These are phyloP conservation scores for Zygosaccharomyces rouxii DNA, from an alignment of 805 yeast genomes.

Conservation along the genomic window DNA sequence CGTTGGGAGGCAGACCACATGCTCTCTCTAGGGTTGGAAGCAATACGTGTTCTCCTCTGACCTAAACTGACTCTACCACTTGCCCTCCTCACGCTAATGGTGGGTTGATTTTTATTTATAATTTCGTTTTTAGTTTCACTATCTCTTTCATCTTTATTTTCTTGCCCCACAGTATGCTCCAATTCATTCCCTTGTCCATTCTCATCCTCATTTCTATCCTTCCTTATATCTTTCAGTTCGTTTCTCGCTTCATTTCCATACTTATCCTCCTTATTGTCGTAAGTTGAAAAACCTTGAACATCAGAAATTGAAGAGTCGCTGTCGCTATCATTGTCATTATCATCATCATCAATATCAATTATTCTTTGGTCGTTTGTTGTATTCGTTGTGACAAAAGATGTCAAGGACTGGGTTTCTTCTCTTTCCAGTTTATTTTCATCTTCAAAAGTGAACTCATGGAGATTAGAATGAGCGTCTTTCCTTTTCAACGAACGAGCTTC, in stretches of 20 bases:
- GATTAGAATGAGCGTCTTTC: slow-evolving; percentile 46
- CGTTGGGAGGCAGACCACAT: slow-evolving; percentile 5
- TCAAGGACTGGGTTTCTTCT: slow-evolving; percentile 6
- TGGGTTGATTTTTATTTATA: slow-evolving; percentile 7
- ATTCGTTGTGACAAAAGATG: slow-evolving; percentile 16
- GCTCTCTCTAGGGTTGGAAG: slow-evolving; percentile 2
- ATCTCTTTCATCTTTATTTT: neutral
- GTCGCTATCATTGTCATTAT: slow-evolving; percentile 12
- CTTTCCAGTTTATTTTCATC: slow-evolving; percentile 9
- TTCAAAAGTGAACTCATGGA: slow-evolving; percentile 44
- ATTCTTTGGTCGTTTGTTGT: slow-evolving; percentile 5
- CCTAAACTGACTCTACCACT: slow-evolving; percentile 35
- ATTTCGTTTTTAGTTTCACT: neutral
- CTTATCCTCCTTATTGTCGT: neutral
- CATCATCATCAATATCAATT: slow-evolving; percentile 6
- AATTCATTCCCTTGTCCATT: neutral
- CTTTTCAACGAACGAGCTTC: slow-evolving; percentile 36
- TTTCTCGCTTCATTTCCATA: neutral
- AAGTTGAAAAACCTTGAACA: neutral
- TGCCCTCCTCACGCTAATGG: slow-evolving; percentile 24
- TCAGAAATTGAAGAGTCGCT: slow-evolving; percentile 3
- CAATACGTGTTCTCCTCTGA: slow-evolving; percentile 12
- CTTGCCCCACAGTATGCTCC: neutral
- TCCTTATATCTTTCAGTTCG: neutral
- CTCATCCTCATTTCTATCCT: neutral